Percentiles rank a stretch among this genome's conserved stretches.
These are phyloP conservation scores for Clohesyomyces aquaticus DNA, from an alignment of 495 filamentous ascomycete species.

Conservation along the genomic window DNA sequence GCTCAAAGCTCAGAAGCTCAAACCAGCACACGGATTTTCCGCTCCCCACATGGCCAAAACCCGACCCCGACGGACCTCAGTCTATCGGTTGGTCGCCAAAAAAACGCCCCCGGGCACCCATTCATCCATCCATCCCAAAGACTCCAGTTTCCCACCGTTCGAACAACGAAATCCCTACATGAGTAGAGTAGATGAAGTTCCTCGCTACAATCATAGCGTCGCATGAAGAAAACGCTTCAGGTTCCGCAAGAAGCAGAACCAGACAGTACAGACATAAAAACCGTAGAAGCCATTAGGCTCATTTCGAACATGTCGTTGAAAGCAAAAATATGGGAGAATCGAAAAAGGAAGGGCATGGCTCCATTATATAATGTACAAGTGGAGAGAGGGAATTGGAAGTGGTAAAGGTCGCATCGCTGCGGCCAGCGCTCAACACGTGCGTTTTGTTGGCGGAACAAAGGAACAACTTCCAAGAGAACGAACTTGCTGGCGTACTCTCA, in stretches of 20 bases:
- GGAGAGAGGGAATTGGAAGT: slow-evolving; percentile 3
- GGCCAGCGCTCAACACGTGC: slow-evolving; percentile 1
- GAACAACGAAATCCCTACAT: too few relatives aligned
- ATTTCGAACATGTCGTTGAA: too few relatives aligned
- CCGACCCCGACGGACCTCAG: too few relatives aligned
- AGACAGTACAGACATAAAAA: too few relatives aligned
- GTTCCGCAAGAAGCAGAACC: background rate
- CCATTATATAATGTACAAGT: slow-evolving; percentile 35
- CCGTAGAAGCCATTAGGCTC: slow-evolving; percentile 5
- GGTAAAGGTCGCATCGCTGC: background rate
- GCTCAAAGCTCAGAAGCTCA: too few relatives aligned
- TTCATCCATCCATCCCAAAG: too few relatives aligned
- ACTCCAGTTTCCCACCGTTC: background rate
- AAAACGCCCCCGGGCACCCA: too few relatives aligned
- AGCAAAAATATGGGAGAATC: slow-evolving; percentile 3
- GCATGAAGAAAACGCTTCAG: background rate
- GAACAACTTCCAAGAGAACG: background rate
- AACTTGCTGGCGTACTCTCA: background rate
- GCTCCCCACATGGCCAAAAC: too few relatives aligned
- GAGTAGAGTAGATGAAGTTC: too few relatives aligned
- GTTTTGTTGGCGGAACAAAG: slow-evolving; percentile 11
- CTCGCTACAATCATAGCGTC: background rate
- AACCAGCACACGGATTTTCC: too few relatives aligned
- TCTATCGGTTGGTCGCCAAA: too few relatives aligned
- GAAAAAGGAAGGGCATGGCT: slow-evolving; percentile 1